Conservation (phyloP, 192 early-diverging fungal genomes). For the Chytriomyces sp. region DNA sequence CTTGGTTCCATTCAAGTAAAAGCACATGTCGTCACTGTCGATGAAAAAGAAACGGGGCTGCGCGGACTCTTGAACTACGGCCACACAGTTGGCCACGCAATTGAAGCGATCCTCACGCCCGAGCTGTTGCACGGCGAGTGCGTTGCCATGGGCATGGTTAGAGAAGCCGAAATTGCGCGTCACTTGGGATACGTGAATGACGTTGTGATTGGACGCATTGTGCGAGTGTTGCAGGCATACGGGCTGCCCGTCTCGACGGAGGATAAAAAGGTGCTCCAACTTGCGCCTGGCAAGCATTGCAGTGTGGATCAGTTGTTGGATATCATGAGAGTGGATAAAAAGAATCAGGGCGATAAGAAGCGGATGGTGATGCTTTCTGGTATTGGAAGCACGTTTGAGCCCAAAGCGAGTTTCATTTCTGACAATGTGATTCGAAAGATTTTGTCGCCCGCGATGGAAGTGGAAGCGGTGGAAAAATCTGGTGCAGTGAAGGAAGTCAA, state of each 20-base stretch:
- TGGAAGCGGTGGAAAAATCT: slow-evolving; percentile 37
- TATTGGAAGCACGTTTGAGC: slow-evolving; percentile 87
- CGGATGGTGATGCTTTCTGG: slow-evolving; percentile 83
- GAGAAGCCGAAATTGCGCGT: slow-evolving; percentile 92
- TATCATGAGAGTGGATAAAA: slow-evolving; percentile 95
- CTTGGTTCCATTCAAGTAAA: slow-evolving; percentile 89
- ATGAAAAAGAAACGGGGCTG: slow-evolving; percentile 93
- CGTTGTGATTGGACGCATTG: slow-evolving; percentile 83
- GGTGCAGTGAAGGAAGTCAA: slow-evolving; percentile 48
- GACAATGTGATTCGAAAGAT: slow-evolving; percentile 85
- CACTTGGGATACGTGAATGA: slow-evolving; percentile 85
- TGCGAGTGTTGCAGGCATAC: slow-evolving; percentile 83
- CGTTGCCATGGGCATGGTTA: slow-evolving; percentile 91
- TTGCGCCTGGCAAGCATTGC: slow-evolving; percentile 65
- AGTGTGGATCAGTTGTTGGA: slow-evolving; percentile 82
- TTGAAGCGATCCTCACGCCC: slow-evolving; percentile 89
- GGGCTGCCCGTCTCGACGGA: slow-evolving; percentile 85
- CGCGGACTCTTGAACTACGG: slow-evolving; percentile 97
- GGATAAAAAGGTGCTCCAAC: slow-evolving; percentile 74
- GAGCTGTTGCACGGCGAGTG: slow-evolving; percentile 96
- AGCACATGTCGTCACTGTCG: slow-evolving; percentile 91
- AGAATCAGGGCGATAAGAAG: slow-evolving; percentile 90
- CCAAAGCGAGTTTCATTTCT: slow-evolving; percentile 78
- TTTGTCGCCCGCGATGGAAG: slow-evolving; percentile 74
- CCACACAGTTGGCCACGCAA: slow-evolving; percentile 95